phyloP scores from a whole-genome alignment of 495 filamentous ascomycete species.

The Neurospora sp. region DNA sequence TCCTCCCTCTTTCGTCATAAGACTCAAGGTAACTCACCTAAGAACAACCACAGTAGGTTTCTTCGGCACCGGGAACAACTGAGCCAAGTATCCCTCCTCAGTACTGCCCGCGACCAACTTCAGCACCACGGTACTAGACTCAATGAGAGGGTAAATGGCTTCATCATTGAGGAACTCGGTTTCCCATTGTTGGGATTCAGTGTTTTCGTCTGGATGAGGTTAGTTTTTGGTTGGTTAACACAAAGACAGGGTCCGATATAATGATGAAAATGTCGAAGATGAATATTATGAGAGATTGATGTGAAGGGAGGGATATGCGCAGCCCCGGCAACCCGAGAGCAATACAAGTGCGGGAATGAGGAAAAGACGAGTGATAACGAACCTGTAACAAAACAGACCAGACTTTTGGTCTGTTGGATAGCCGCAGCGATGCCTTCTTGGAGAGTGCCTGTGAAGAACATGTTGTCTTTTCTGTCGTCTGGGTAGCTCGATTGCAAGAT shows the following conservation, averaged over 20 bases:
- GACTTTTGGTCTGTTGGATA: constrained; percentile 45
- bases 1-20: background rate
- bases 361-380: background rate
- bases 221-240: background rate
- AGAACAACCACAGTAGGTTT: constrained; percentile 73
- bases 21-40: constrained; percentile 35
- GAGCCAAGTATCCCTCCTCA: constrained; percentile 70
- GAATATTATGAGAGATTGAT: background rate
- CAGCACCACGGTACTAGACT: constrained; percentile 52
- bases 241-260: background rate
- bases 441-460: constrained; percentile 74
- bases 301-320: background rate
- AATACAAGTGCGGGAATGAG: background rate
- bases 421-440: constrained; percentile 70
- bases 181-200: constrained; percentile 67
- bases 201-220: constrained; percentile 41
- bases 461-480: constrained; percentile 17
- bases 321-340: background rate
- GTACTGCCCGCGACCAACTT: constrained; percentile 57
- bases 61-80: constrained; percentile 64
- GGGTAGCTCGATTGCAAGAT: background rate
- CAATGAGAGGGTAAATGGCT: constrained; percentile 39
- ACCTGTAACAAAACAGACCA: constrained; percentile 44
- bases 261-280: background rate
- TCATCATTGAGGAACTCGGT: constrained; percentile 55